Evolutionary conservation across 352 stramenopile species (phyloP), one percentile per base, ranked within the genome.

Genomic region (Pythium monospermum): DNA sequence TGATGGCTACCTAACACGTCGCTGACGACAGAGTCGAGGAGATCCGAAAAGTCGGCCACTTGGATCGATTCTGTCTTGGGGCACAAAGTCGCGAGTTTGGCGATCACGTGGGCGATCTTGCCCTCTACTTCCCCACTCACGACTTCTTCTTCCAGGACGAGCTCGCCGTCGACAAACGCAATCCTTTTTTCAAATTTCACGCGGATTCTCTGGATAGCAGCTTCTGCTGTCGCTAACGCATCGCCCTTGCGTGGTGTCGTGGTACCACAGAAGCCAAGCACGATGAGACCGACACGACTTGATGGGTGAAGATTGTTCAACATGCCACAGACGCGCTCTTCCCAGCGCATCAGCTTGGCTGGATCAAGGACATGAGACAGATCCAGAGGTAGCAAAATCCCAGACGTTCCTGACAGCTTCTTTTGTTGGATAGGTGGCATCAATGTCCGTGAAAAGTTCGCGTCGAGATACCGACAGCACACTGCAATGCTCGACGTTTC

Each of bases 391-490:
- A 91, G 53, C 4, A 91, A 31, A 10, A 91, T 59, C 13, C 68
- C 67, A 6, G 73, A 84, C 2, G 68, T 71, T 18, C 69, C 75
- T 35, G 62, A 36, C 15, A 91, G 53, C 21, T 45, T 42, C 27
- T 52, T 49, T 35, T 80, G 67, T 27, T 68, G 39, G 10, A 57
- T 33, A 6, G 21, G 18, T 10, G 22, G 33, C 10, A 37, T 60
- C 12, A 60, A 30, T 7, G 28, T 43, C 7, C 49, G 43, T 6
- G 61, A 33, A 35, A 62, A 63, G 15, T 39, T 69, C 22, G 63
- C 65, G 53, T 80, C 59, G n/a, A 89, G 31, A 53, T 86, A 88
- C 10, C 73, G 71, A 48, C 62, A 85, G 49, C 79, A 90, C 21
- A 86, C 55, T 18, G 58, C 52, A 43, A 83, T 40, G 18, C 55